Percentiles rank a stretch among this genome's conserved stretches.
These are phyloP conservation scores for Ophiocytium majus DNA, from an alignment of 352 stramenopile genomes.

Conservation along the genomic window DNA sequence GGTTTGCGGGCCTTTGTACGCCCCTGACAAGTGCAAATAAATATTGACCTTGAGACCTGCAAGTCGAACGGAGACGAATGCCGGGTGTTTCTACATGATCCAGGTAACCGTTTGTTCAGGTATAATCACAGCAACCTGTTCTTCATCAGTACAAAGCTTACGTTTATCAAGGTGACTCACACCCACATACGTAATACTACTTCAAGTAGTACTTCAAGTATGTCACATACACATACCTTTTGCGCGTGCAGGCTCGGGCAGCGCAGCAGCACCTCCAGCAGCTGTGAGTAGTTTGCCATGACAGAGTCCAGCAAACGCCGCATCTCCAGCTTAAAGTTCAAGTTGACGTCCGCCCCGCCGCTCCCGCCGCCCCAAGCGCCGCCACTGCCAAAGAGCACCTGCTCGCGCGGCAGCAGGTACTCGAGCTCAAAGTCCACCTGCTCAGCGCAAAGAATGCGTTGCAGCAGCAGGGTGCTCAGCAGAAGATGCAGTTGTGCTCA, in stretches of 20 bases:
- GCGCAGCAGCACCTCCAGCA: not conserved
- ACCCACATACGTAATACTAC: no score
- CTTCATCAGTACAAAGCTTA: not conserved
- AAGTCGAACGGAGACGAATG: no score
- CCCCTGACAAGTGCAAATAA: no score
- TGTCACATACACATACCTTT: no score
- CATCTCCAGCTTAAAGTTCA: slow-evolving; percentile 26
- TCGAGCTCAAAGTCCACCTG: slow-evolving; percentile 25
- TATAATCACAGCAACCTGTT: not conserved
- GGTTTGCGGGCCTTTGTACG: no score
- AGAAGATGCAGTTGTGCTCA: no score
- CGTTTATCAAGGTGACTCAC: slow-evolving; percentile 5
- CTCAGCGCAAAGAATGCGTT: not conserved
- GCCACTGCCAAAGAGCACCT: not conserved
- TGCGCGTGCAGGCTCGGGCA: not conserved
- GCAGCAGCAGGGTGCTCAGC: no score
- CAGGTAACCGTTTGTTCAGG: not conserved
- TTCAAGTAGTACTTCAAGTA: no score
- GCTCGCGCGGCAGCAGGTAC: slow-evolving; percentile 23
- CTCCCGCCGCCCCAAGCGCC: not conserved
- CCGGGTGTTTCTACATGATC: not conserved
- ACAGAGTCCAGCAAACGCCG: not conserved
- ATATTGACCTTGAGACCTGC: no score
- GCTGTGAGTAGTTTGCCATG: slow-evolving; percentile 25
- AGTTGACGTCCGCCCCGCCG: not conserved